A percentile compares a stretch with the other conserved stretches of the same genome.
These are phyloP conservation scores for Eucalyptus erythrocorys DNA, from an alignment of 345 rosid genomes.

Conservation along the genomic window DNA sequence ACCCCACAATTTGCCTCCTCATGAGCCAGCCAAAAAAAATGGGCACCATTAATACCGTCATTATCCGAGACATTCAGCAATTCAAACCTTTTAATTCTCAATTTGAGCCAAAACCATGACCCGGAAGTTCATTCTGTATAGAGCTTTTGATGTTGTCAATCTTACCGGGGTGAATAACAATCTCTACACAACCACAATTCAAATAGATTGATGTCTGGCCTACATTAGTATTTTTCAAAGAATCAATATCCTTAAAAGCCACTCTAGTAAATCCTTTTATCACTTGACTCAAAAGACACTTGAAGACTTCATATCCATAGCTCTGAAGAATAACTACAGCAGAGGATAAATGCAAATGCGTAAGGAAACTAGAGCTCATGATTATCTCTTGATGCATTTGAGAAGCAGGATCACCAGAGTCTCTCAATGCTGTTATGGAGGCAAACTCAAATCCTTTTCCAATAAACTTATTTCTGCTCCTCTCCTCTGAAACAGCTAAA, in stretches of 20 bases:
- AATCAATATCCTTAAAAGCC: slow-evolving; percentile 8
- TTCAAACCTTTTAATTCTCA: slow-evolving; percentile 46
- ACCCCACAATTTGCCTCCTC: slow-evolving; percentile 69
- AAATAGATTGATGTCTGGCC: slow-evolving; percentile 51
- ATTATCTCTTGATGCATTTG: slow-evolving; percentile 46
- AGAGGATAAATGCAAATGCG: slow-evolving; percentile 46
- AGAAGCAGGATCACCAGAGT: slow-evolving; percentile 38
- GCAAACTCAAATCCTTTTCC: slow-evolving; percentile 64
- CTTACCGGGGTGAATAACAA: slow-evolving; percentile 46
- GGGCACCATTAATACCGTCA: slow-evolving; percentile 50
- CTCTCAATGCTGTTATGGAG: slow-evolving; percentile 36
- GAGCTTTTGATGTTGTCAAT: slow-evolving; percentile 32
- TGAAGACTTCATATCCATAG: slow-evolving; percentile 34
- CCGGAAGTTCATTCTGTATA: slow-evolving; percentile 80
- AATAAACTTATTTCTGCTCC: slow-evolving; percentile 22
- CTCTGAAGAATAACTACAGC: slow-evolving; percentile 29
- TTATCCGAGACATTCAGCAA: slow-evolving; percentile 56
- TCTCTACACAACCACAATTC: slow-evolving; percentile 65
- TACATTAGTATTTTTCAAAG: slow-evolving; percentile 7
- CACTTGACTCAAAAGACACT: slow-evolving; percentile 31
- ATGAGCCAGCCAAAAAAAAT: slow-evolving; percentile 69
- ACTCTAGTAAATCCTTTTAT: slow-evolving; percentile 23
- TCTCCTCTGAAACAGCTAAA: slow-evolving; percentile 48
- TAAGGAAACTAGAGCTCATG: slow-evolving; percentile 44
- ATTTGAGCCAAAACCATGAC: slow-evolving; percentile 56